Conservation (phyloP, 2,329 filamentous ascomycete species). For the Thermomyces lanuginosus region DNA sequence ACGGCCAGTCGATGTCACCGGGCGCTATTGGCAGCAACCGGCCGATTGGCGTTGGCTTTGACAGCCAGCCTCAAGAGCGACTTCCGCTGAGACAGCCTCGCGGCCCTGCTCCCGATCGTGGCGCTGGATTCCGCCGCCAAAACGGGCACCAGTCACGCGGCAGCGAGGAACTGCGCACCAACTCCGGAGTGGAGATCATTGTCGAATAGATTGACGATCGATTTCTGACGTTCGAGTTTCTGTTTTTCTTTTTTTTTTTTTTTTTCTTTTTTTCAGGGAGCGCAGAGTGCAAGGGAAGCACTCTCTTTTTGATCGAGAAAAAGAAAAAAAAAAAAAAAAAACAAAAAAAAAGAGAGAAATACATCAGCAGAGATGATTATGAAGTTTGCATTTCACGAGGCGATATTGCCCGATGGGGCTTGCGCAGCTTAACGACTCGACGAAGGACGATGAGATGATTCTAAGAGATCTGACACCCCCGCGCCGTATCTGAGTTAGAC, state of each 20-base stretch:
- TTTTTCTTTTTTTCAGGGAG: constrained; percentile 1
- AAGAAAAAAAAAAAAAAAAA: constrained; percentile 2
- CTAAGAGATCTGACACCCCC: constrained; percentile 22
- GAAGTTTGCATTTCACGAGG: constrained; percentile 25
- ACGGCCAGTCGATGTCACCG: constrained; percentile 26
- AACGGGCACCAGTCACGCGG: constrained; percentile 47
- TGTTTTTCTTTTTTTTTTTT: constrained; percentile 2
- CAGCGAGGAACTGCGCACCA: constrained; percentile 47
- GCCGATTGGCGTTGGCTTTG: constrained; percentile 42
- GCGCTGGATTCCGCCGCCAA: constrained; percentile 41
- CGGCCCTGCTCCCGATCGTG: constrained; percentile 44
- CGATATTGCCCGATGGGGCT: constrained; percentile 19
- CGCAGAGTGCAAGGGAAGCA: too few relatives aligned
- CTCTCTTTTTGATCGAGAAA: too few relatives aligned
- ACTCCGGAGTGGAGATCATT: constrained; percentile 46
- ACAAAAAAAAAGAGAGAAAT: constrained; percentile 5
- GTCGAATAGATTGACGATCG: constrained; percentile 36
- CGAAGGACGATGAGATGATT: constrained; percentile 33
- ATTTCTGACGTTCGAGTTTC: constrained; percentile 4
- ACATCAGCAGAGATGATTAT: constrained; percentile 19
- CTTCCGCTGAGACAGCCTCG: constrained; percentile 46
- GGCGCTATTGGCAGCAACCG: constrained; percentile 50
- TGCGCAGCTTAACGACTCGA: constrained; percentile 31
- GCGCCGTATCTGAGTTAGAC: constrained; percentile 25
- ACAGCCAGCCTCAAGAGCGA: constrained; percentile 38